Base-by-base conservation (phyloP, 2,329 filamentous ascomycete genomes). In the Epichloe festucae region DNA sequence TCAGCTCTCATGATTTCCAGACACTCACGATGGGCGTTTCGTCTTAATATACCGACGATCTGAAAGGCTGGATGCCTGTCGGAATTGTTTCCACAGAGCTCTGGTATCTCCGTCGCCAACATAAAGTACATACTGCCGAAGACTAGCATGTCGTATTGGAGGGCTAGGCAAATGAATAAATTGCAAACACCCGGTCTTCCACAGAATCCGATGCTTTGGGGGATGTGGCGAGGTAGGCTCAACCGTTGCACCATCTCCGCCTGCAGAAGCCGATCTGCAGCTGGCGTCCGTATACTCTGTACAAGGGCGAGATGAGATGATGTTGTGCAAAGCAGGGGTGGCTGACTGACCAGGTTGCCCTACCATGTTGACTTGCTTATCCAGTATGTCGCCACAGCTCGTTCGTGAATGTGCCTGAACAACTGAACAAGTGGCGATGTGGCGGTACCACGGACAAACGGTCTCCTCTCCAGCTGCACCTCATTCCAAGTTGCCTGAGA, bases 251-350 rank as follows among this genome's bases (percentile, higher is more conserved):
- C 48, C 34, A 50, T 50, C 41, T 45, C 48, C 40, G 48, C 48
- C 40, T 50, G 41, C 48, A 50, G 48, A 44, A 50, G 35, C 48
- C 19, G 48, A 50, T 50, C 34, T 45, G 42, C 41, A 45, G 48
- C n/a, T 44, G 48, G 17, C 6, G 10, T 50, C 41, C 15, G 34
- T 50, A 19, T 8, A 31, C 27, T 31, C 27, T 27, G 23, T 31
- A 27, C 5, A 17, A 17, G 41, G 21, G 34, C 41, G 34, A 48
- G 23, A 31, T 41, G 36, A 45, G 23, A 31, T 41, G 36, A 45
- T 45, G 48, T 50, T 31, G 41, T 12, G 34, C 48, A 45, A 5
- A 39, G 19, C 48, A 39, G 41, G 34, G 35, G 27, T 43, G 14
- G 19, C 19, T 14, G 17, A 7, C 27, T 14, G 17, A 7, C 17